Percentiles rank a stretch among this genome's conserved stretches.
These are phyloP conservation scores for Spathaspora boniae DNA, from an alignment of 805 yeast species.

Conservation along the genomic window DNA sequence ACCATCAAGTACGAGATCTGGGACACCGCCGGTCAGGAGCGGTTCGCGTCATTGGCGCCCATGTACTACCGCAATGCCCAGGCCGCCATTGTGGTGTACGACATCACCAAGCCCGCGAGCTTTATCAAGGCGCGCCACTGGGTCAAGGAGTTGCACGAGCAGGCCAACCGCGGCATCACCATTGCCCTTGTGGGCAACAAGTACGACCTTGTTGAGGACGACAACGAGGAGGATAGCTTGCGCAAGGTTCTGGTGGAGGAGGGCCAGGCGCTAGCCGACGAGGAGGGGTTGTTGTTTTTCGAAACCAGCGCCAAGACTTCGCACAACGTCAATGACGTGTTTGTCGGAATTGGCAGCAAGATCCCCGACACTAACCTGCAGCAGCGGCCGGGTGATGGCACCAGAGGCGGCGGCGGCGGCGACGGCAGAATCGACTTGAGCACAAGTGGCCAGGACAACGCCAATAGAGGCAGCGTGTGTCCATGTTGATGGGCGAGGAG, in stretches of 20 bases:
- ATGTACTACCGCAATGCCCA: conserved; percentile 97
- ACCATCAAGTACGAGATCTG: conserved; percentile 90
- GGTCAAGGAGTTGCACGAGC: conserved; percentile 95
- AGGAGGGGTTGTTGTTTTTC: conserved; percentile 84
- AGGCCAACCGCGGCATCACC: conserved; percentile 86
- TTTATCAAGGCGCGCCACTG: conserved; percentile 96
- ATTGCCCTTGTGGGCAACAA: conserved; percentile 95
- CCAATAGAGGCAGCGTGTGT: conserved; percentile 2
- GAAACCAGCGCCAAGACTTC: conserved; percentile 95
- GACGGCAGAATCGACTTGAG: conserved; percentile 39
- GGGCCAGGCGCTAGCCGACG: conserved; percentile 83
- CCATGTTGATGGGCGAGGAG: conserved; percentile 3
- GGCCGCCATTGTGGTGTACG: conserved; percentile 94
- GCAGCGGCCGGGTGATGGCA: conserved; percentile 48
- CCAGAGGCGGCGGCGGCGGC: conserved; percentile 12
- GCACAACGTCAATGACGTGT: conserved; percentile 85
- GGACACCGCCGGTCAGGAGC: conserved; percentile 98
- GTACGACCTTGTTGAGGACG: conserved; percentile 67
- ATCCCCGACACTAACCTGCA: conserved; percentile 58
- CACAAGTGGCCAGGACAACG: conserved; percentile 4
- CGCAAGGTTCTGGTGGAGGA: conserved; percentile 84
- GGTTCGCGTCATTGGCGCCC: conserved; percentile 94
- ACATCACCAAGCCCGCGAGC: conserved; percentile 90
- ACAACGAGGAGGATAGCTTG: conserved; percentile 37
- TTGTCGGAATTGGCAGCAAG: conserved; percentile 82